Evolutionary conservation across 306 rosid species (phyloP).

Genomic region (Quillaja saponaria): DNA sequence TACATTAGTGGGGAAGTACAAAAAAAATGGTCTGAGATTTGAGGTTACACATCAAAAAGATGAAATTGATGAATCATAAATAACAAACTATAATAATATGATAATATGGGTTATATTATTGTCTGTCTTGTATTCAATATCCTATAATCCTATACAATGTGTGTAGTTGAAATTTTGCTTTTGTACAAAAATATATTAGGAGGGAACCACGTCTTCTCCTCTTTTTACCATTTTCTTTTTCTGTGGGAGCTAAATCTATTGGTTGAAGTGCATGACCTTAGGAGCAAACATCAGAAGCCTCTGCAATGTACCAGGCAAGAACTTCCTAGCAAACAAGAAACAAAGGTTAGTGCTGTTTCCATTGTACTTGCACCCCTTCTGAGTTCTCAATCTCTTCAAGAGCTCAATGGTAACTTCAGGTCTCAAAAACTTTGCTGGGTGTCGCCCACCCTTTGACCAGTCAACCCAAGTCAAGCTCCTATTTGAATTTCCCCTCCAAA

Average conservation of each 20-base stretch:
- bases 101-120: too few species aligned
- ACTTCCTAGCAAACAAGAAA: slow-evolving; percentile 75
- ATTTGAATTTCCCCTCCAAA: slow-evolving; percentile 56
- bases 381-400: slow-evolving; percentile 50
- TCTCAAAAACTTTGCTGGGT: slow-evolving; percentile 57
- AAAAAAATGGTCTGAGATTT: too few species aligned
- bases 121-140: too few species aligned
- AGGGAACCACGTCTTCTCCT: too few species aligned
- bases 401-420: slow-evolving; percentile 49
- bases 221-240: too few species aligned
- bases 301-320: slow-evolving; percentile 46
- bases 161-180: too few species aligned
- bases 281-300: slow-evolving; percentile 59
- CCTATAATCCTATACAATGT: too few species aligned
- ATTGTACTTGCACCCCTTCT: slow-evolving; percentile 44
- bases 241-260: neutral
- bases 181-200: too few species aligned
- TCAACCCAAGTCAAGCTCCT: slow-evolving; percentile 84
- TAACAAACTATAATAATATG: too few species aligned
- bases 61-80: too few species aligned
- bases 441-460: slow-evolving; percentile 78
- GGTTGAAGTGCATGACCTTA: slow-evolving; percentile 52
- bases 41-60: too few species aligned
- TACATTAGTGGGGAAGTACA: too few species aligned
- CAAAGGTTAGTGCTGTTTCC: slow-evolving; percentile 42